Base-by-base conservation (phyloP, 2,329 filamentous ascomycete species). In the Colletotrichum acutatum region DNA sequence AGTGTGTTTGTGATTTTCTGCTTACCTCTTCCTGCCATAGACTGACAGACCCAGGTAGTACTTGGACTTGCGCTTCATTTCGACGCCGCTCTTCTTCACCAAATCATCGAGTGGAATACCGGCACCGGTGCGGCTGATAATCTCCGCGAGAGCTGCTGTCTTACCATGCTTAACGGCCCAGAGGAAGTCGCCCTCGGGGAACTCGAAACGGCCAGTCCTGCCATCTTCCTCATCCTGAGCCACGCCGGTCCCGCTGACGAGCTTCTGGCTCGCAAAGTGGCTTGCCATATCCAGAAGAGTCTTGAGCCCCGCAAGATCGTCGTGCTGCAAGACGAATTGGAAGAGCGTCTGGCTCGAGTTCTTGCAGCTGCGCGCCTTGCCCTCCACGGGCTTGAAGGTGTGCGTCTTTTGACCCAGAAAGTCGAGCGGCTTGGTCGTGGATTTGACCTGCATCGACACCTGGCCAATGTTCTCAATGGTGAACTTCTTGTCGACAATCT, bases 41-140 rank as follows among this genome's bases (percentile, higher is more conserved):
- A 97, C 92, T 1, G 90, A 92, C 34, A 96, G 81, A 0, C 94
- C 94, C 80, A 94, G 92, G 78, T 97, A 97, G 80, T 90, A 94
- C 22, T 88, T 88, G 1, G 93, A 90, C 79, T 92, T 93, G 75
- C 89, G 84, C 66, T 89, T 86, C 61, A 91, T 80, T 76, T 92
- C 87, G 1, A 92, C 81, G 3, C 93, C 93, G 68, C 87, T 92
- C 69, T 88, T 89, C 81, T 91, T 89, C 56, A 93, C 88, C 6
- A 97, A 82, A 22, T 89, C 84, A 60, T 93, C 89, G 0, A 95
- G 82, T 0, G 93, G 92, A 72, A 96, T 88, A 1, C 93, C 93
- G 4, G 90, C 90, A 1, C 93, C 94, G 7, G 89, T 90, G 7
- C 84, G 84, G 78, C 87, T 90, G 79, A 96, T 94, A 68, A 94